A percentile compares a stretch with the other conserved stretches of the same genome.
These are phyloP conservation scores for Candida nemodendra DNA, from an alignment of 805 yeast species.

Conservation along the genomic window DNA sequence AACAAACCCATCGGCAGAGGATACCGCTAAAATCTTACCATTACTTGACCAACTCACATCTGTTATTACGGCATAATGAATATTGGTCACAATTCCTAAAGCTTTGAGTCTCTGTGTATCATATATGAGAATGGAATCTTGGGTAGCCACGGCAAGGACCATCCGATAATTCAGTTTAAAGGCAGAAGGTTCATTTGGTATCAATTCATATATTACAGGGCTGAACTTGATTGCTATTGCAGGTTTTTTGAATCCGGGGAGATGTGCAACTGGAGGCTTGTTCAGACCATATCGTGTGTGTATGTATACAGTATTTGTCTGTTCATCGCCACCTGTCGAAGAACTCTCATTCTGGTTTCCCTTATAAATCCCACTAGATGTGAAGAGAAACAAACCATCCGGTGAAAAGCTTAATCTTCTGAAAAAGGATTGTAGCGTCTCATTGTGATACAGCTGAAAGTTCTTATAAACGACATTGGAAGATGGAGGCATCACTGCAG, in stretches of 20 bases:
- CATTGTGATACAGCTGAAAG: constrained; percentile 72
- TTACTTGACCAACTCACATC: constrained; percentile 83
- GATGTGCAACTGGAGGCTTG: constrained; percentile 69
- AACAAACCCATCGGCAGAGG: constrained; percentile 93
- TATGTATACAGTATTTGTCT: constrained; percentile 70
- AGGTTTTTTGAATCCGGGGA: constrained; percentile 80
- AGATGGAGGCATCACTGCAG: constrained; percentile 45
- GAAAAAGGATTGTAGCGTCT: constrained; percentile 86
- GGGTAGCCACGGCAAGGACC: constrained; percentile 91
- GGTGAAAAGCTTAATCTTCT: constrained; percentile 84
- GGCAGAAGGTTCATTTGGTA: constrained; percentile 24
- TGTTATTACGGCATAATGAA: constrained; percentile 87
- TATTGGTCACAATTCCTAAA: constrained; percentile 68
- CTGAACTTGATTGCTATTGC: constrained; percentile 81
- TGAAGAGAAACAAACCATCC: constrained; percentile 77
- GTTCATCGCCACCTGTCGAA: constrained; percentile 13
- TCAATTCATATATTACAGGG: constrained; percentile 55
- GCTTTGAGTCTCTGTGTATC: constrained; percentile 74
- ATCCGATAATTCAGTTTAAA: constrained; percentile 72
- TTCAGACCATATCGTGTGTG: constrained; percentile 70
- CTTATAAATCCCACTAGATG: constrained; percentile 72
- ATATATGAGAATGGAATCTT: constrained; percentile 76
- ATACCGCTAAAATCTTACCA: constrained; percentile 66
- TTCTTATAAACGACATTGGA: constrained; percentile 31
- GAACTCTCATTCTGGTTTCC: constrained; percentile 11